phyloP scores from a whole-genome alignment of 2,329 filamentous ascomycete species.

The Scytalidium lignicola region DNA sequence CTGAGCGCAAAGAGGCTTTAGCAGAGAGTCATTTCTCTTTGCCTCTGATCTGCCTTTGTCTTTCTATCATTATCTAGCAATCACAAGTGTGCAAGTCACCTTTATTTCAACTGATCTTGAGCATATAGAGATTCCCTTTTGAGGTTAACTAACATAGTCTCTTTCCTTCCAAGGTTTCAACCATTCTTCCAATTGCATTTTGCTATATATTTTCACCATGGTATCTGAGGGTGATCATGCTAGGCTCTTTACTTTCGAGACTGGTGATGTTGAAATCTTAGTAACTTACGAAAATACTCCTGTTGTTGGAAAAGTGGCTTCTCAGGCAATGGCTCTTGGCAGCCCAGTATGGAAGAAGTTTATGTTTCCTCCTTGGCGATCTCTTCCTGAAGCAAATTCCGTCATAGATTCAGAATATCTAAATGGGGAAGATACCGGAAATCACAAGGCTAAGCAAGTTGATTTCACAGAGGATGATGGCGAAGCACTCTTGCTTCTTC shows the following conservation, averaged over 20 bases:
- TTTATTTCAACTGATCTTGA: no score
- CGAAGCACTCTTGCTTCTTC: constrained; percentile 4
- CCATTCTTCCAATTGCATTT: no score
- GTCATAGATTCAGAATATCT: neutral
- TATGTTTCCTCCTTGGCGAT: constrained; percentile 5
- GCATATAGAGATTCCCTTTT: no score
- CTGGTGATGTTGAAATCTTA: constrained; percentile 2
- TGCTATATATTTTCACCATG: no score
- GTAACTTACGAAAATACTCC: neutral
- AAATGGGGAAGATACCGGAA: neutral
- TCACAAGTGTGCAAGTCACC: no score
- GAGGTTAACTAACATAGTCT: no score
- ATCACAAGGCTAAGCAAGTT: neutral
- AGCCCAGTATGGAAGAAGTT: constrained; percentile 12
- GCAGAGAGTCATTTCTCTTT: no score
- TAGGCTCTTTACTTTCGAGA: constrained; percentile 5
- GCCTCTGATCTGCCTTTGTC: no score
- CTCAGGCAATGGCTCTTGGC: constrained; percentile 4
- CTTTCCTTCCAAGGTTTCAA: no score
- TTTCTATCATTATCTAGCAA: no score
- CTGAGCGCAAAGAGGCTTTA: no score
- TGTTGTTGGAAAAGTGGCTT: constrained; percentile 5
- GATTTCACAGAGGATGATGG: constrained; percentile 8
- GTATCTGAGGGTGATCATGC: no score
- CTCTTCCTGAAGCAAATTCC: neutral